Evolutionary conservation across 129 eudicot genomes (phyloP).

Genomic region (Smallanthus sonchifolius): DNA sequence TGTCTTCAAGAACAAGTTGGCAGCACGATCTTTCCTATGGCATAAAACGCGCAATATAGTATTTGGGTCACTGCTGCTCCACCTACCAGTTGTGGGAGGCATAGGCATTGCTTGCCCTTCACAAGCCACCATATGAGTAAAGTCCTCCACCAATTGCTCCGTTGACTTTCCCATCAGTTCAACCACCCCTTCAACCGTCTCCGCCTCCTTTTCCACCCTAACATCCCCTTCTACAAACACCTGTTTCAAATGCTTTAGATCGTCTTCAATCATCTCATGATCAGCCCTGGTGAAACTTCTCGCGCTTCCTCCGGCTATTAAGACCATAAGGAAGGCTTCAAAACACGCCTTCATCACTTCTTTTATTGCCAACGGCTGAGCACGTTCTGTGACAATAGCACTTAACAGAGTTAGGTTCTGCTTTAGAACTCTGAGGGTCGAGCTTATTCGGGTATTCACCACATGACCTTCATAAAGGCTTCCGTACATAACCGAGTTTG

Average conservation of each 20-base stretch:
- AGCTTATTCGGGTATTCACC: slow-evolving; percentile 55
- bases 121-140: slow-evolving; percentile 43
- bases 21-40: slow-evolving; percentile 63
- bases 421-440: slow-evolving; percentile 54
- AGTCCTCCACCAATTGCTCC: slow-evolving; percentile 78
- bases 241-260: slow-evolving; percentile 51
- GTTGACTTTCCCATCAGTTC: slow-evolving; percentile 69
- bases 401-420: slow-evolving; percentile 77
- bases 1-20: slow-evolving; percentile 66
- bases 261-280: slow-evolving; percentile 76
- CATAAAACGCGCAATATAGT: slow-evolving; percentile 84
- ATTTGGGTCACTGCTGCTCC: slow-evolving; percentile 85
- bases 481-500: slow-evolving; percentile 62
- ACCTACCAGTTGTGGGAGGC: slow-evolving; percentile 89
- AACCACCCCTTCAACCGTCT: slow-evolving; percentile 71
- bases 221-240: slow-evolving; percentile 62
- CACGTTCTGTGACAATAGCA: slow-evolving; percentile 63
- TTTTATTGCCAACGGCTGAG: slow-evolving; percentile 64
- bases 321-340: slow-evolving; percentile 72
- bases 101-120: slow-evolving; percentile 44
- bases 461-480: slow-evolving; percentile 55
- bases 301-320: slow-evolving; percentile 77
- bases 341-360: slow-evolving; percentile 89
- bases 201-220: slow-evolving; percentile 54
- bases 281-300: slow-evolving; percentile 50